Evolutionary conservation across 1,284 basidiomycete genomes (phyloP).

Genomic region (Pseudozyma tsukubaensis): DNA sequence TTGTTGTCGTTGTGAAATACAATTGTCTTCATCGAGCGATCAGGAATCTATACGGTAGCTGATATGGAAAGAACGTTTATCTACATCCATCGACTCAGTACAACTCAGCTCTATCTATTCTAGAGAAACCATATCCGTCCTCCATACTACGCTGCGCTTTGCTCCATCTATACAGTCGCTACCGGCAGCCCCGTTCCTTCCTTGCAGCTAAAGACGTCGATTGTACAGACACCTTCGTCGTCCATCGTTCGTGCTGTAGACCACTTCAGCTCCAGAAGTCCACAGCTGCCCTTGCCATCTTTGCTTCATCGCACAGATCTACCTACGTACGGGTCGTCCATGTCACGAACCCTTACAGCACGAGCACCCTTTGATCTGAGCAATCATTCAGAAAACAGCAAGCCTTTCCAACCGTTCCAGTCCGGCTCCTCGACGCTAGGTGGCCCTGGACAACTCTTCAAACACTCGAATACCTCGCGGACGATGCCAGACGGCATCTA

Average conservation of each 20-base stretch:
- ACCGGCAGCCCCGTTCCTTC: neutral
- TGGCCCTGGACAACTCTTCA: no score
- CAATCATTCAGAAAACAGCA: no score
- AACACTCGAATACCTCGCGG: slow-evolving; percentile 5
- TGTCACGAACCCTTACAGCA: no score
- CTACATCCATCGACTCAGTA: neutral
- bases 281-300: no score
- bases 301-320: no score
- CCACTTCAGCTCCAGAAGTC: no score
- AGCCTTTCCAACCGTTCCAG: no score
- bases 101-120: neutral
- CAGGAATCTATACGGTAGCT: slow-evolving; percentile 8
- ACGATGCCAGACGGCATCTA: slow-evolving; percentile 41
- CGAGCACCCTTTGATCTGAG: no score
- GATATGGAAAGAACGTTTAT: slow-evolving; percentile 7
- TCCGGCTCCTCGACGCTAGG: no score
- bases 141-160: neutral
- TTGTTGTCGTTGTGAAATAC: neutral
- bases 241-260: no score
- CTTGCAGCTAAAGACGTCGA: neutral
- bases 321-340: no score
- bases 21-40: neutral
- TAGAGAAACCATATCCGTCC: neutral
- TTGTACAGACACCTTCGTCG: neutral
- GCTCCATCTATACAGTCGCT: slow-evolving; percentile 12